Evolutionary conservation across 176 grass and related monocot genomes (phyloP).

Genomic region (Raddia guianensis): DNA sequence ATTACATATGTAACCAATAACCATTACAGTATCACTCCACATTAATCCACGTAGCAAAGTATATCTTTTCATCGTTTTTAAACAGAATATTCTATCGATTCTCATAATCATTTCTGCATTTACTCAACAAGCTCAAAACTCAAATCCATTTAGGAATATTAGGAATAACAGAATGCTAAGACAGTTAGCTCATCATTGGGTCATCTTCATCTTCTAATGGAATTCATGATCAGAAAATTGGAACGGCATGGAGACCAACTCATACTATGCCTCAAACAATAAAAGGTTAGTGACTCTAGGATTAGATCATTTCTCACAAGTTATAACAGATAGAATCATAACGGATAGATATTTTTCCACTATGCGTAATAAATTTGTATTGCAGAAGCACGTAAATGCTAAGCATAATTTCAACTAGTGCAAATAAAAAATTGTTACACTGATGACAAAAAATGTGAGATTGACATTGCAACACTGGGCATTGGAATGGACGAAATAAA

Average conservation of each 20-base stretch:
- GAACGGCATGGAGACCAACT: conserved; percentile 7
- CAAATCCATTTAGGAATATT: neutral
- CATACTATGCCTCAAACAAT: neutral
- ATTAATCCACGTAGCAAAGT: neutral
- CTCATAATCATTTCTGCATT: neutral
- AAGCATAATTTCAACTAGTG: neutral
- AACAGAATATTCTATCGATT: neutral
- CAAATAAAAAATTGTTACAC: neutral
- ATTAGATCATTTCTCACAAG: neutral
- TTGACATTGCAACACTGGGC: neutral
- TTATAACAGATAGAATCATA: neutral
- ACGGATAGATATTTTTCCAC: neutral
- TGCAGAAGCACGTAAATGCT: neutral
- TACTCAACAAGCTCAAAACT: neutral
- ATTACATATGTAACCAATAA: neutral
- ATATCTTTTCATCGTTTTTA: neutral
- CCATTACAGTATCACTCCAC: neutral
- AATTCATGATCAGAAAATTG: neutral
- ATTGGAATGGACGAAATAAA: neutral
- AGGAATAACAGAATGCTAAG: neutral
- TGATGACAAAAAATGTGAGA: neutral
- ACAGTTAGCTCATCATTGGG: neutral
- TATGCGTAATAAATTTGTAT: neutral
- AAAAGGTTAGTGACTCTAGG: neutral
- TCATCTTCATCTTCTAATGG: neutral